Percentiles rank a stretch among this genome's conserved stretches.
phyloP scores from a whole-genome alignment of 306 rosid genomes.

The Arachis stenosperma region DNA sequence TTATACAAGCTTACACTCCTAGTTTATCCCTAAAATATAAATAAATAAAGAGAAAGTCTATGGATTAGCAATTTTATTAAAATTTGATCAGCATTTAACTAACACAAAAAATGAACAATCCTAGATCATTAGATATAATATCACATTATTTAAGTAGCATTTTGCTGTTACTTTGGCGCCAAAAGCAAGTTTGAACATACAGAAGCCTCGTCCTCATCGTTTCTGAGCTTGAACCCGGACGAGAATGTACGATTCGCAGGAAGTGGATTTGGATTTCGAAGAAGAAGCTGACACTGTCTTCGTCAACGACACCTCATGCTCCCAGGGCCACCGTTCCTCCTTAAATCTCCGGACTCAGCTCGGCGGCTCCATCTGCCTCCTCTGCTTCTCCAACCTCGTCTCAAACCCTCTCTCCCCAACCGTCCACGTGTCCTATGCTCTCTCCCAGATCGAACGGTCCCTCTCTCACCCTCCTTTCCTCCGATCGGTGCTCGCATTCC shows the following conservation, averaged over 20 bases:
- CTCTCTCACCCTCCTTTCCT: conserved; percentile 67
- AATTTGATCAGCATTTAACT: no score
- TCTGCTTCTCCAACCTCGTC: conserved; percentile 84
- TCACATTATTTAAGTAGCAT: background rate
- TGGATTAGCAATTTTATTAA: no score
- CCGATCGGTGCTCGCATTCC: conserved; percentile 65
- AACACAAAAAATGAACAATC: no score
- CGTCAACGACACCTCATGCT: conserved; percentile 45
- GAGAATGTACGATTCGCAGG: conserved; percentile 52
- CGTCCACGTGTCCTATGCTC: conserved; percentile 84
- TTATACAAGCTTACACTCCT: no score
- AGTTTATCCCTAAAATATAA: no score
- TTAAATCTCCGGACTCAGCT: conserved; percentile 61
- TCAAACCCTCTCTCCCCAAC: conserved; percentile 81
- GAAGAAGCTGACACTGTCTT: background rate
- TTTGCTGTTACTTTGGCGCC: conserved; percentile 41
- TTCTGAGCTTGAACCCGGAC: background rate
- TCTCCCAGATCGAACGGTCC: conserved; percentile 80
- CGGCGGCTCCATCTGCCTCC: conserved; percentile 84
- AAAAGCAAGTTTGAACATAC: background rate
- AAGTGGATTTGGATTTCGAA: conserved; percentile 32
- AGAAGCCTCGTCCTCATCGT: background rate
- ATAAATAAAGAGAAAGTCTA: no score
- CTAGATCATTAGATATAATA: no score
- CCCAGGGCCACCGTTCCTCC: conserved; percentile 82